phyloP scores from a whole-genome alignment of 345 rosid genomes.

The Eucalyptus sideroxylon region DNA sequence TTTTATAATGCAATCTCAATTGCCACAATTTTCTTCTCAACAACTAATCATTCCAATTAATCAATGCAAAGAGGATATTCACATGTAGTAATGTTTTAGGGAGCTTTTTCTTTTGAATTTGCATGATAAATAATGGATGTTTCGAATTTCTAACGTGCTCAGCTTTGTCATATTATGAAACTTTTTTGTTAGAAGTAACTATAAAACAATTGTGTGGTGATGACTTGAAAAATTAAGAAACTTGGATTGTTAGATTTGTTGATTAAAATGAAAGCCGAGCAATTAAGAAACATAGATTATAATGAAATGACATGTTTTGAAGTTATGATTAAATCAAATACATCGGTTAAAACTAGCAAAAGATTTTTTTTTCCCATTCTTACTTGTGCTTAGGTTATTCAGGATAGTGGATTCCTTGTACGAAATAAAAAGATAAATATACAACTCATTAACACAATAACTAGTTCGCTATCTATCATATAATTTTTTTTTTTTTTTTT shows the following conservation, averaged over 20 bases:
- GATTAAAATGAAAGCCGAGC: not conserved
- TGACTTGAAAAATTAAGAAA: not conserved
- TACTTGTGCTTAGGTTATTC: not conserved
- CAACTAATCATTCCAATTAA: not conserved
- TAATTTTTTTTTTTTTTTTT: not conserved
- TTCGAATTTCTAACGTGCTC: not conserved
- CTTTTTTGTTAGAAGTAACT: not conserved
- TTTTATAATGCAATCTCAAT: not conserved
- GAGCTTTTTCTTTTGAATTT: not conserved
- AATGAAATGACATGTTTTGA: not conserved
- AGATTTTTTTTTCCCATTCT: not conserved
- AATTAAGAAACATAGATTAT: not conserved
- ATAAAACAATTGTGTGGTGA: not conserved
- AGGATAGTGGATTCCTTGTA: not conserved
- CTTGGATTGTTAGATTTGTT: not conserved
- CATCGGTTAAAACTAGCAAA: not conserved
- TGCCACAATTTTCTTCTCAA: not conserved
- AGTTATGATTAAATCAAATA: not conserved
- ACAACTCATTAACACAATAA: not conserved
- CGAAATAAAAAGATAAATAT: not conserved
- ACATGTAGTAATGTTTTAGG: not conserved
- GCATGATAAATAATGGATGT: not conserved
- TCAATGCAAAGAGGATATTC: not conserved
- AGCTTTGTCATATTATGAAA: not conserved
- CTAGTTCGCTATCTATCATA: not conserved